Conservation (phyloP, 257 asterid species). For the Hygrophila difformis region DNA sequence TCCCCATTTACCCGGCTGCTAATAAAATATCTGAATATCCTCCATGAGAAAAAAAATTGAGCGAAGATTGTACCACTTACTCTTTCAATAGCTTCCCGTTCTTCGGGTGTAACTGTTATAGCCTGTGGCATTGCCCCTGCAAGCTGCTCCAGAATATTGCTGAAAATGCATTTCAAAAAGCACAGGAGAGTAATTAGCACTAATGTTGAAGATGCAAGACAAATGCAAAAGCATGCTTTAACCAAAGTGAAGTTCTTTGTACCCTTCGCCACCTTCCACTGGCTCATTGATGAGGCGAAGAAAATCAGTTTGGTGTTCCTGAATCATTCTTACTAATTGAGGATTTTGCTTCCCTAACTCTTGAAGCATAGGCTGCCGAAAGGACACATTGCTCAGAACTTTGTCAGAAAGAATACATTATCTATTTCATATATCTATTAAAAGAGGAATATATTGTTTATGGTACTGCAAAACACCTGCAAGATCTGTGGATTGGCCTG, state of each 20-base stretch:
- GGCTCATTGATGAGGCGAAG: slow-evolving; percentile 84
- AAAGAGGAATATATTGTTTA: background rate
- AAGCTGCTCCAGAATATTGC: slow-evolving; percentile 50
- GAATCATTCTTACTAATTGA: slow-evolving; percentile 61
- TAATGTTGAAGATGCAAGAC: background rate
- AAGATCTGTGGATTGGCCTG: slow-evolving; percentile 85
- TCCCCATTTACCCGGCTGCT: no score
- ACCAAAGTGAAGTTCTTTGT: slow-evolving; percentile 4
- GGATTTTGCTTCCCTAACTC: slow-evolving; percentile 88
- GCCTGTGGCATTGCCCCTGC: slow-evolving; percentile 63
- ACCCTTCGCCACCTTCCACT: slow-evolving; percentile 80
- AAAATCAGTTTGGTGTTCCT: slow-evolving; percentile 78
- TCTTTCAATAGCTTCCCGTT: slow-evolving; percentile 68
- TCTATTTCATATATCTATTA: no score
- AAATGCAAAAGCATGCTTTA: background rate
- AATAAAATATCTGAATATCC: background rate
- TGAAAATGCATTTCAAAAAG: slow-evolving; percentile 1
- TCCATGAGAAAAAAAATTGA: no score
- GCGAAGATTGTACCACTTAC: no score
- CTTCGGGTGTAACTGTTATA: slow-evolving; percentile 59
- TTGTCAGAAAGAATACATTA: no score
- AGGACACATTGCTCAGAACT: slow-evolving; percentile 14
- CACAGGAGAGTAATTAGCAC: slow-evolving; percentile 5
- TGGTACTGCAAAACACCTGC: slow-evolving; percentile 26
- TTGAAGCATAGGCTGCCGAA: slow-evolving; percentile 82